phyloP scores from a whole-genome alignment of 1,284 basidiomycete genomes.

The Ganoderma leucocontextum region DNA sequence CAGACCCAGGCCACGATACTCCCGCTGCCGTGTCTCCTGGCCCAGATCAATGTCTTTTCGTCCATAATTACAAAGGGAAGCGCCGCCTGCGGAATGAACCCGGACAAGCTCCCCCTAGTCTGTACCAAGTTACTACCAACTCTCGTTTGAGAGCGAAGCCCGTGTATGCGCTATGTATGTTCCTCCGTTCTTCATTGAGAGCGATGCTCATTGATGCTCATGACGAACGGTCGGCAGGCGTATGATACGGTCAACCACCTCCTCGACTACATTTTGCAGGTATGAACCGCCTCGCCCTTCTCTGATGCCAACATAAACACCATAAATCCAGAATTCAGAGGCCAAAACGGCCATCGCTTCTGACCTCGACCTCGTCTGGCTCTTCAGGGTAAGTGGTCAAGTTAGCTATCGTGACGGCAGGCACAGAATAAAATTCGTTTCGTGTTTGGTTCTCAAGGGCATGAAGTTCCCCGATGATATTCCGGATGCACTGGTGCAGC shows the following conservation, averaged over 20 bases:
- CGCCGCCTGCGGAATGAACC: constrained; percentile 17
- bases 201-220: not conserved
- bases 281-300: not conserved
- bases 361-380: constrained; percentile 3
- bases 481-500: not conserved
- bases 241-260: constrained; percentile 16
- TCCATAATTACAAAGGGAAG: constrained; percentile 37
- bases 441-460: not conserved
- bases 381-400: constrained; percentile 17
- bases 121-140: no score
- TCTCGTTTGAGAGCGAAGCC: constrained; percentile 9
- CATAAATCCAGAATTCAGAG: not conserved
- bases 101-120: constrained; percentile 29
- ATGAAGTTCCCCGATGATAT: constrained; percentile 15
- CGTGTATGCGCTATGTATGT: not conserved
- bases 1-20: not conserved
- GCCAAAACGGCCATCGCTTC: constrained; percentile 2
- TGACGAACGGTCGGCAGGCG: not conserved
- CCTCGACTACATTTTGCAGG: constrained; percentile 19
- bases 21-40: not conserved
- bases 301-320: not conserved
- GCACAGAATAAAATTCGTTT: not conserved
- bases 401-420: not conserved
- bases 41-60: constrained; percentile 32
- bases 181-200: not conserved